phyloP scores from a whole-genome alignment of 2,329 filamentous ascomycete genomes.

The Herpotrichia juniperi region DNA sequence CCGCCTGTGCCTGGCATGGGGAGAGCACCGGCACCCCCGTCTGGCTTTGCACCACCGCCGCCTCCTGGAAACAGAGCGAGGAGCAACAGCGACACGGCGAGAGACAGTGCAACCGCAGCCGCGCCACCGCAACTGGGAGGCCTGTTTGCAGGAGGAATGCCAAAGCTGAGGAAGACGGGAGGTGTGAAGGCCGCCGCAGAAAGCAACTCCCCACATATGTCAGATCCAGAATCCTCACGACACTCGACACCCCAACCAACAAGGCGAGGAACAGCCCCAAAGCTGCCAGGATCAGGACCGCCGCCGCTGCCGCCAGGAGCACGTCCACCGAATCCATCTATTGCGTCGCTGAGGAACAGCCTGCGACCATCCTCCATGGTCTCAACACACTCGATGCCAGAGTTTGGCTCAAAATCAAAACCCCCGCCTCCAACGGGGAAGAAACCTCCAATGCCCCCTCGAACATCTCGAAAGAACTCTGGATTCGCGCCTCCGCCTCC shows the following conservation, averaged over 20 bases:
- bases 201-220: conserved; percentile 74
- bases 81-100: conserved; percentile 80
- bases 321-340: conserved; percentile 65
- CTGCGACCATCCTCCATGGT: conserved; percentile 65
- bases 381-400: conserved; percentile 63
- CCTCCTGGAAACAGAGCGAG: conserved; percentile 72
- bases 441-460: conserved; percentile 68
- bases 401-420: conserved; percentile 60
- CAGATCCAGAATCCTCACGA: conserved; percentile 73
- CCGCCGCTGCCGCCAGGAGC: conserved; percentile 52
- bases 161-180: conserved; percentile 87
- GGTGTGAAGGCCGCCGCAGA: conserved; percentile 67
- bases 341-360: conserved; percentile 55
- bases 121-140: conserved; percentile 79
- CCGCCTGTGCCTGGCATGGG: conserved; percentile 76
- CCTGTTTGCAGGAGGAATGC: conserved; percentile 92
- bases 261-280: conserved; percentile 53
- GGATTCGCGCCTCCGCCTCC: conserved; percentile 51
- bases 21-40: conserved; percentile 57
- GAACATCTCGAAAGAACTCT: conserved; percentile 63
- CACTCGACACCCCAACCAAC: conserved; percentile 60
- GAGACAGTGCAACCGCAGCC: conserved; percentile 26
- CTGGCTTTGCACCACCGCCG: conserved; percentile 73
- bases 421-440: conserved; percentile 81
- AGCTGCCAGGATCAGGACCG: conserved; percentile 57